phyloP scores from a whole-genome alignment of 768 basidiomycete genomes.

The Clitopilus passeckerianus region DNA sequence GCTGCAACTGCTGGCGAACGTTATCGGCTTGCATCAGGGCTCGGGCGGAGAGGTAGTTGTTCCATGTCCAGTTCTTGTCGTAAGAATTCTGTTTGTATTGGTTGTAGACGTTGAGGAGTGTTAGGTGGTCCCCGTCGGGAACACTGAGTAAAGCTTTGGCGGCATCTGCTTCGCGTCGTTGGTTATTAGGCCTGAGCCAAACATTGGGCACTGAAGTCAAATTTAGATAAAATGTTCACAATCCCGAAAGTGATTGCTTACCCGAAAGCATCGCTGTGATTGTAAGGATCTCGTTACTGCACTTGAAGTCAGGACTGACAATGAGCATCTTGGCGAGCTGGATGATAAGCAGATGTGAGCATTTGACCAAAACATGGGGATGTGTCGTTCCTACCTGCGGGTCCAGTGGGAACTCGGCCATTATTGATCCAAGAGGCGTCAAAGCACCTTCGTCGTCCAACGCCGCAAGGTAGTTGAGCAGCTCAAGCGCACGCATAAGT shows the following conservation, averaged over 20 bases:
- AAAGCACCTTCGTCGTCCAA: conserved; percentile 93
- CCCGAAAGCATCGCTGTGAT: conserved; percentile 97
- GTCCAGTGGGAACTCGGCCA: conserved; percentile 99
- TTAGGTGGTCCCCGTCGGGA: conserved; percentile 96
- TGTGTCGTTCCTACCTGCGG: conserved; percentile 58
- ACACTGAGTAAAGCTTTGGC: conserved; percentile 87
- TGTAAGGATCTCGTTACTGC: conserved; percentile 92
- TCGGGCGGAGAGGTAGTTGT: conserved; percentile 79
- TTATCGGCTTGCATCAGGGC: conserved; percentile 91
- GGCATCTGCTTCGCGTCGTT: conserved; percentile 85
- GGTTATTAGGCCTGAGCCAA: conserved; percentile 89
- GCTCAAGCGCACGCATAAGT: conserved; percentile 92
- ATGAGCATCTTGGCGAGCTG: conserved; percentile 93
- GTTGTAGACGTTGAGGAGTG: conserved; percentile 93
- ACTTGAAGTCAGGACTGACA: conserved; percentile 90
- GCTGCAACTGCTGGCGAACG: conserved; percentile 82
- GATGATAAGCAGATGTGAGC: conserved; percentile 8
- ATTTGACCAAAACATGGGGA: too few relatives aligned
- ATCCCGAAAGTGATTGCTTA: conserved; percentile 23
- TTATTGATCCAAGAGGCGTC: conserved; percentile 80
- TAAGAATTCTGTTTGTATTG: conserved; percentile 75
- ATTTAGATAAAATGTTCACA: background rate
- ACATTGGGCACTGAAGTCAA: conserved; percentile 71
- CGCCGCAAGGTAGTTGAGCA: conserved; percentile 88
- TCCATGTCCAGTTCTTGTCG: conserved; percentile 89